phyloP scores from a whole-genome alignment of 2,329 filamentous ascomycete species.

The Aspergillus japonicus region DNA sequence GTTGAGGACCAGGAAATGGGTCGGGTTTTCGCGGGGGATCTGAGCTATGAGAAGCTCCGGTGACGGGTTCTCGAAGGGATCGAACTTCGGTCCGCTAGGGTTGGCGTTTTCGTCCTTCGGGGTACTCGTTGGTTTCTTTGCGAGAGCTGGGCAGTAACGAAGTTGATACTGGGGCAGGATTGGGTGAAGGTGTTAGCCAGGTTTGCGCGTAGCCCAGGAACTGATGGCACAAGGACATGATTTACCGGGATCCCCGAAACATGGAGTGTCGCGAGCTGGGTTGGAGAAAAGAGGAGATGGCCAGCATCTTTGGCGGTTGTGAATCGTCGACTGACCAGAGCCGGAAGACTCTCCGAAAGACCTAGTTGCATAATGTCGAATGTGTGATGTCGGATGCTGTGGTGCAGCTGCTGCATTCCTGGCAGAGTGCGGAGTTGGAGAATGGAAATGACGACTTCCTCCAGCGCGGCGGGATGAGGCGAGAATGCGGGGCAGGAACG shows the following conservation, averaged over 20 bases:
- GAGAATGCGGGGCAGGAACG: background rate
- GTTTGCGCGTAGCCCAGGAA: background rate
- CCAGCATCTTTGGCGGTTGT: conserved; percentile 36
- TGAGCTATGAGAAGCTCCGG: conserved; percentile 43
- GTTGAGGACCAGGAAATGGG: conserved; percentile 47
- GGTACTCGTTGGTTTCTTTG: conserved; percentile 40
- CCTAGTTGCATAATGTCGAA: conserved; percentile 34
- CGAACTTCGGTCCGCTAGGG: conserved; percentile 31
- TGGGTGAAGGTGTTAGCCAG: background rate
- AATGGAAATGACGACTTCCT: background rate
- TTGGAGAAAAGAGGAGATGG: conserved; percentile 41
- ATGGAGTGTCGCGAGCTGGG: conserved; percentile 39
- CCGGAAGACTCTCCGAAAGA: conserved; percentile 35
- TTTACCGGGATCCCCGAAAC: conserved; percentile 36
- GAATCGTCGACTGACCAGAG: conserved; percentile 39
- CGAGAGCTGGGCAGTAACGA: conserved; percentile 50
- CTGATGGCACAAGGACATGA: background rate
- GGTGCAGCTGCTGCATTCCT: background rate
- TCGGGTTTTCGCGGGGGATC: conserved; percentile 36
- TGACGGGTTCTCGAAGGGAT: conserved; percentile 47
- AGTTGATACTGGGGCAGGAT: conserved; percentile 43
- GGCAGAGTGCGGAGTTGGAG: background rate
- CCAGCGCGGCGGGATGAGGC: background rate
- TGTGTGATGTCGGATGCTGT: background rate
- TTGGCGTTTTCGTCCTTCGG: conserved; percentile 22